Percentiles rank a stretch among this genome's conserved stretches.
Evolutionary conservation across 2,329 filamentous ascomycete genomes (phyloP).

Genomic region (Reticulascus tulasneorum): DNA sequence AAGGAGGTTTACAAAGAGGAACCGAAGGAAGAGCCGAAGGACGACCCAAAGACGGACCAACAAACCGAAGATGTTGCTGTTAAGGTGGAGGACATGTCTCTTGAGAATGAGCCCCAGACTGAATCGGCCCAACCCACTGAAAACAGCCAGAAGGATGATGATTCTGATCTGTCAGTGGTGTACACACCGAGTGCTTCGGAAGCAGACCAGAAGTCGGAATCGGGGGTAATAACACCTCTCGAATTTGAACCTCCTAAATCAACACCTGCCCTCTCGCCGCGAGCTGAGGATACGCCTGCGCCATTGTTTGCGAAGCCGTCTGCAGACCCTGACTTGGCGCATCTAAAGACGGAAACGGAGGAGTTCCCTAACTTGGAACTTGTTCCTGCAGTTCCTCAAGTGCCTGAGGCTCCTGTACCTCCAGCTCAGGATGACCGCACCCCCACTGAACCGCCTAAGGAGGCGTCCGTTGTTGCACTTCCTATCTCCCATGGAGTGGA

Average conservation of each 20-base stretch:
- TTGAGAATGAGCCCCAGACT: slow-evolving; percentile 8
- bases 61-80: slow-evolving; percentile 1
- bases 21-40: neutral
- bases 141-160: slow-evolving; percentile 16
- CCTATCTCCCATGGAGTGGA: too few relatives aligned
- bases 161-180: slow-evolving; percentile 21
- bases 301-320: slow-evolving; percentile 54
- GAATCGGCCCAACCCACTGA: slow-evolving; percentile 4
- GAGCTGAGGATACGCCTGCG: slow-evolving; percentile 64
- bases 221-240: slow-evolving; percentile 1
- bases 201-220: slow-evolving; percentile 7
- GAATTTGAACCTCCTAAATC: slow-evolving; percentile 5
- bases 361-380: slow-evolving; percentile 7
- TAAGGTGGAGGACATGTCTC: slow-evolving; percentile 11
- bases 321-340: slow-evolving; percentile 1
- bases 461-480: too few relatives aligned
- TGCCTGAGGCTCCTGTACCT: slow-evolving; percentile 5
- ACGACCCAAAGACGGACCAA: neutral
- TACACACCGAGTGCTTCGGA: slow-evolving; percentile 15
- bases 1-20: slow-evolving; percentile 11
- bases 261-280: slow-evolving; percentile 37
- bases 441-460: slow-evolving; percentile 13
- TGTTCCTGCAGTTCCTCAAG: slow-evolving; percentile 6
- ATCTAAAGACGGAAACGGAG: slow-evolving; percentile 1
- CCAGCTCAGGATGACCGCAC: neutral